A percentile compares a stretch with the other conserved stretches of the same genome.
phyloP scores from a whole-genome alignment of 139 green algal species.

The Pedinophyceae sp. region DNA sequence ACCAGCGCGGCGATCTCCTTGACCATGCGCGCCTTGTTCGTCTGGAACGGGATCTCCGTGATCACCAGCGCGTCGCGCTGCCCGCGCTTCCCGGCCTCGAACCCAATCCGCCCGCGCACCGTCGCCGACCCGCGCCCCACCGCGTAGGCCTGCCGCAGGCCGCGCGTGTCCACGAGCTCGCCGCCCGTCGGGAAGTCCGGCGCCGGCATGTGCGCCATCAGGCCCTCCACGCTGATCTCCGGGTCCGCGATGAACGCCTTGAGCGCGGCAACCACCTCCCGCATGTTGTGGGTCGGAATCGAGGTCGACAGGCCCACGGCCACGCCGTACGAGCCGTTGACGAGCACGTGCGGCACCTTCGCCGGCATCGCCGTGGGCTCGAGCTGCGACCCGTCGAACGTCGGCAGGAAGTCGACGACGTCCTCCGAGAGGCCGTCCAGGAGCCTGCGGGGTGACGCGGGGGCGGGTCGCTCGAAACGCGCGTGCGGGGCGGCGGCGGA shows the following conservation, averaged over 20 bases:
- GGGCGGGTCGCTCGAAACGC: not conserved
- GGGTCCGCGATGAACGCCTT: conserved; percentile 64
- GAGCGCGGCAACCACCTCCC: conserved; percentile 70
- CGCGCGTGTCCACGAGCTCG: conserved; percentile 29
- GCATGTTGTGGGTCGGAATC: conserved; percentile 93
- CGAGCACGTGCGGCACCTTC: conserved; percentile 68
- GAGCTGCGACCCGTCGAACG: conserved; percentile 66
- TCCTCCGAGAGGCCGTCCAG: conserved; percentile 64
- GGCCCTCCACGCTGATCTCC: conserved; percentile 40
- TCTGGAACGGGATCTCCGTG: conserved; percentile 80
- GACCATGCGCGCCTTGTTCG: conserved; percentile 72
- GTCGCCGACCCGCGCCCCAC: conserved; percentile 51
- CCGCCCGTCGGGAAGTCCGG: conserved; percentile 94
- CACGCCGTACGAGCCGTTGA: conserved; percentile 90
- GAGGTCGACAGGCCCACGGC: conserved; percentile 89
- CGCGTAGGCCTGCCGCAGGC: conserved; percentile 39
- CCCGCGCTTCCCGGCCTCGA: not conserved
- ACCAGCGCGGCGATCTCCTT: conserved; percentile 68
- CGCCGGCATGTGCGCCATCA: conserved; percentile 70
- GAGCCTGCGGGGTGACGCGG: conserved; percentile 39
- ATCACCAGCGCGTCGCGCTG: conserved; percentile 44
- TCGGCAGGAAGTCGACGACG: conserved; percentile 64
- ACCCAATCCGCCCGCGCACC: conserved; percentile 20
- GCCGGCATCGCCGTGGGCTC: conserved; percentile 86
- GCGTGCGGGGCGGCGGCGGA: too few relatives aligned